Conservation (phyloP, 345 rosid species). For the Eucalyptus cladocalyx region DNA sequence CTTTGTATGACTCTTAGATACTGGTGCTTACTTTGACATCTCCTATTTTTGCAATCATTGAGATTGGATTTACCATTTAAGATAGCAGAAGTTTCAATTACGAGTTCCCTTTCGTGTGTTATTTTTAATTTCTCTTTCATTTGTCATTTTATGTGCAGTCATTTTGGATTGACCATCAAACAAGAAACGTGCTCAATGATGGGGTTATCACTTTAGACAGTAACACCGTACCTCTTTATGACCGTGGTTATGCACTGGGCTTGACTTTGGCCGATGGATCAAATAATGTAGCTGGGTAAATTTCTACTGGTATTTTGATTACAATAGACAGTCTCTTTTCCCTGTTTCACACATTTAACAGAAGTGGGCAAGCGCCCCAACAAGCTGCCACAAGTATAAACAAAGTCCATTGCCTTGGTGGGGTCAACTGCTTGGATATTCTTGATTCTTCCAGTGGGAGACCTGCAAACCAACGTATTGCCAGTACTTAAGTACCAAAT, state of each 20-base stretch:
- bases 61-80: background rate
- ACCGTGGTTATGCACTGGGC: conserved; percentile 76
- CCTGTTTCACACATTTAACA: background rate
- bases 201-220: conserved; percentile 29
- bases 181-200: conserved; percentile 14
- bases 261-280: conserved; percentile 62
- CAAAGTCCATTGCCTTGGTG: background rate
- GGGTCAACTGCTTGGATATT: background rate
- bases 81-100: background rate
- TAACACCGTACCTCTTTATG: conserved; percentile 66
- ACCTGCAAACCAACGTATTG: background rate
- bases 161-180: conserved; percentile 73
- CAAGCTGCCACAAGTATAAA: background rate
- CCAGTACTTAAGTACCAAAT: background rate
- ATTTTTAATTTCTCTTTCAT: background rate
- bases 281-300: conserved; percentile 63
- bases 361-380: background rate
- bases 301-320: background rate
- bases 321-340: background rate
- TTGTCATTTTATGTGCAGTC: conserved; percentile 39
- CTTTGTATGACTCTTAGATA: background rate
- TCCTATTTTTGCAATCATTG: background rate
- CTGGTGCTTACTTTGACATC: background rate
- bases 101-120: background rate
- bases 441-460: background rate